Base-by-base conservation (phyloP, 2,329 filamentous ascomycete species). In the Fusarium domesticum region DNA sequence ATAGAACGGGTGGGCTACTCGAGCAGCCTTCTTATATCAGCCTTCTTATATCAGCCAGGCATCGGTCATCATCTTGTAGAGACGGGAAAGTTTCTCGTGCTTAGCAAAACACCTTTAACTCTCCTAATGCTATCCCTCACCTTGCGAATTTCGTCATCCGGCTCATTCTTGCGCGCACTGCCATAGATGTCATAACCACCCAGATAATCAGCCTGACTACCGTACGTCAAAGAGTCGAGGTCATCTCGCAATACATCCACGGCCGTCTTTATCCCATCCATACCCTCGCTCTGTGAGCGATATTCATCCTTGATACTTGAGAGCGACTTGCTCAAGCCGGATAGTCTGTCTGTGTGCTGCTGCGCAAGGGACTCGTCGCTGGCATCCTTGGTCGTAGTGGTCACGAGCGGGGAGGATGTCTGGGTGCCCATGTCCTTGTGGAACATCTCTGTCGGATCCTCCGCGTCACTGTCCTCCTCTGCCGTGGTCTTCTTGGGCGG, bases 341-440 rank as follows among this genome's bases (percentile, higher is more conserved):
- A 51, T 6, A 83, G 62, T 12, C 67, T 68, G 12, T 65, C 62
- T 7, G 67, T 64, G 39, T 80, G 75, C 25, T 55, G 56, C 51
- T 68, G 67, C 12, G 64, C 34, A 42, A 61, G 33, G 37, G 65
- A 50, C 57, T 69, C 57, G 2, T 23, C 33, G 16, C 36, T 30
- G 2, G 45, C 41, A 19, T 43, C 42, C 7, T 46, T 39, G 6
- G 43, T 39, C 37, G 44, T 25, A 11, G 40, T 36, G 16, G 53
- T 41, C 7, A 56, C 47, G 53, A 43, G 19, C 38, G 62, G 56
- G 35, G 60, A 57, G 17, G 81, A 83, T 0, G 88, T 93, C 65
- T 93, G 88, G 1, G 87, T 87, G 51, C 86, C 87, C 47, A 89
- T 78, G 61, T 93, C 88, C 35, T 87, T 81, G 64, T 91, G 87